Conservation (phyloP, 2,329 filamentous ascomycete species). For the Aspergillus caelatus region DNA sequence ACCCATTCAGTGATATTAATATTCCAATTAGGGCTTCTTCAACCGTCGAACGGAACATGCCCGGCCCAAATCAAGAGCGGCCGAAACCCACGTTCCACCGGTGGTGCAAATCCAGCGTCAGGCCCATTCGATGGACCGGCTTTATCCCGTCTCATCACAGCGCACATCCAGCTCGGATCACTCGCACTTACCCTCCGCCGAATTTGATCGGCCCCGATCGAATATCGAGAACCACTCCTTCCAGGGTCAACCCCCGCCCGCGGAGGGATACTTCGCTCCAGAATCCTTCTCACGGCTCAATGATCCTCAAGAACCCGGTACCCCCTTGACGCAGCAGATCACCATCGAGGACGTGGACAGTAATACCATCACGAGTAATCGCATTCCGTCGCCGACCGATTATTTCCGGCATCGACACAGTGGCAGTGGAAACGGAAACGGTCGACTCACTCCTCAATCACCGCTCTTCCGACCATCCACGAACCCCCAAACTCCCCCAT, state of each 20-base stretch:
- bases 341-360: neutral
- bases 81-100: neutral
- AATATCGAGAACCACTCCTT: slow-evolving; percentile 13
- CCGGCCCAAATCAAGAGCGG: neutral
- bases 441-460: slow-evolving; percentile 17
- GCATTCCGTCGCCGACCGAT: slow-evolving; percentile 1
- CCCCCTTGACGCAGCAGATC: neutral
- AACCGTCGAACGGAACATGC: slow-evolving; percentile 8
- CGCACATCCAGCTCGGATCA: slow-evolving; percentile 7
- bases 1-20: neutral
- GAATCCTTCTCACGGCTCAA: slow-evolving; percentile 15
- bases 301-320: slow-evolving; percentile 3
- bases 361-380: neutral
- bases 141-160: slow-evolving; percentile 12
- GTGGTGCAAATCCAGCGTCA: neutral
- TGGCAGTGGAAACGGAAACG: neutral
- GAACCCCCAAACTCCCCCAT: slow-evolving; percentile 2
- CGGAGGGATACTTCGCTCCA: slow-evolving; percentile 26
- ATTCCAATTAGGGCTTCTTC: slow-evolving; percentile 21
- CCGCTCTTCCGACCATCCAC: slow-evolving; percentile 10
- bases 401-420: slow-evolving; percentile 2
- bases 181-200: neutral
- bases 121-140: slow-evolving; percentile 7
- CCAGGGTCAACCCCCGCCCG: slow-evolving; percentile 15
- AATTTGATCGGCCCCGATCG: slow-evolving; percentile 5